Evolutionary conservation across 108 stramenopile species (phyloP).

Genomic region (Licmophora abbreviata): DNA sequence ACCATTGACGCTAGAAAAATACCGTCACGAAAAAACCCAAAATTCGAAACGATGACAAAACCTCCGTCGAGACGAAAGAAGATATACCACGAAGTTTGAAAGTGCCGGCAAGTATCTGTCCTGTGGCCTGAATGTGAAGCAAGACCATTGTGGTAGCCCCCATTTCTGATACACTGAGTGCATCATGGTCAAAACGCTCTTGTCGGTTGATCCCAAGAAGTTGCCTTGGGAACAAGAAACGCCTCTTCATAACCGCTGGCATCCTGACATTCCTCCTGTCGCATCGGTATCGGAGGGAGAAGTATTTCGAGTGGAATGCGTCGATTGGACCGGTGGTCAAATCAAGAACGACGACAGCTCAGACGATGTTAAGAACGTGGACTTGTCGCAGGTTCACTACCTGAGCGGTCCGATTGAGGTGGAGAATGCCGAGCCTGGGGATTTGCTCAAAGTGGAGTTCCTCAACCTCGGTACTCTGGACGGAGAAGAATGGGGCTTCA

Average conservation of each 20-base stretch:
- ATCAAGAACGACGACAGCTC: slow-evolving; percentile 50
- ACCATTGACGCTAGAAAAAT: too few relatives aligned
- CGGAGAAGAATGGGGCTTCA: slow-evolving; percentile 64
- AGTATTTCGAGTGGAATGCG: slow-evolving; percentile 55
- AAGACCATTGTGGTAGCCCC: too few relatives aligned
- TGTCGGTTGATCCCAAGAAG: slow-evolving; percentile 47
- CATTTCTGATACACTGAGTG: too few relatives aligned
- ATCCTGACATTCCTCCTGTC: slow-evolving; percentile 59
- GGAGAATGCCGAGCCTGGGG: slow-evolving; percentile 43
- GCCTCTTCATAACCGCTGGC: slow-evolving; percentile 63
- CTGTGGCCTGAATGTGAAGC: too few relatives aligned
- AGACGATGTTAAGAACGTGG: slow-evolving; percentile 66
- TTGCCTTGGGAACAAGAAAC: slow-evolving; percentile 55
- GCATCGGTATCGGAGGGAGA: slow-evolving; percentile 46
- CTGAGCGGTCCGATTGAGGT: slow-evolving; percentile 48
- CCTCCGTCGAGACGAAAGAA: too few relatives aligned
- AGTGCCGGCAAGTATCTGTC: too few relatives aligned
- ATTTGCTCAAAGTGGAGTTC: slow-evolving; percentile 59
- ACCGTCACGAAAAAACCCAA: too few relatives aligned
- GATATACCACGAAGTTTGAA: too few relatives aligned
- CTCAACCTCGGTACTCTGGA: slow-evolving; percentile 50
- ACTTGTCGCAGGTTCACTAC: slow-evolving; percentile 63
- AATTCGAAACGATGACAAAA: too few relatives aligned
- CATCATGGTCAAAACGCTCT: slow-evolving; percentile 46
- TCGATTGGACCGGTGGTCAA: slow-evolving; percentile 70